Percentiles rank a stretch among this genome's conserved stretches.
Conservation (phyloP, 176 grass and related monocot species). For the Aegilops longissima region DNA sequence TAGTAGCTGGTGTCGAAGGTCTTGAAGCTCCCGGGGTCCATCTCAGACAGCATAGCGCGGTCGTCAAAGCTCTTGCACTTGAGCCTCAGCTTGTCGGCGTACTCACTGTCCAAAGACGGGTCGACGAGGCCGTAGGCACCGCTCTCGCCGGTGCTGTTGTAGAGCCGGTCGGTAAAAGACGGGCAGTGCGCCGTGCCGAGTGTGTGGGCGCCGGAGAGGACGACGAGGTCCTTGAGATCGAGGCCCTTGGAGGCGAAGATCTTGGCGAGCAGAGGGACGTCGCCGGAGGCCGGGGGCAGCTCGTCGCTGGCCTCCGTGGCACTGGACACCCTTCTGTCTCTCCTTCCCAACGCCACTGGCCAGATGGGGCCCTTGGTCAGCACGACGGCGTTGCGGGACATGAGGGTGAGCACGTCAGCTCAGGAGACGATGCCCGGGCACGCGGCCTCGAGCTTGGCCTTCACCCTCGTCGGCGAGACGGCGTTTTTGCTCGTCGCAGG, state of each 20-base stretch:
- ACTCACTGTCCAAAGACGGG: neutral
- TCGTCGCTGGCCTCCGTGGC: no score
- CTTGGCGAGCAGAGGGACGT: neutral
- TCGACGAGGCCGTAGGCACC: neutral
- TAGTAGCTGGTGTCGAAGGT: no score
- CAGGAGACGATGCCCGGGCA: no score
- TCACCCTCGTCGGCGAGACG: constrained; percentile 51
- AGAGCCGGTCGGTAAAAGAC: neutral
- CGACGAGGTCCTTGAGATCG: neutral
- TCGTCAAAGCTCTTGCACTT: neutral
- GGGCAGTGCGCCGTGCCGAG: neutral
- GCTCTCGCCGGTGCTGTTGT: neutral
- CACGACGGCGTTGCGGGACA: no score
- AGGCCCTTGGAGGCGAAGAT: neutral
- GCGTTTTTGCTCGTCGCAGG: neutral
- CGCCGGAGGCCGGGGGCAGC: neutral
- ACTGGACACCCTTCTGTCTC: no score
- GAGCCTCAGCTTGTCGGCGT: neutral
- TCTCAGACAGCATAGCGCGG: no score
- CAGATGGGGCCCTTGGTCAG: no score
- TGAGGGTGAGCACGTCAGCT: no score
- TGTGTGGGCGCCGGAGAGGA: neutral
- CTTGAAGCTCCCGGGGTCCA: no score
- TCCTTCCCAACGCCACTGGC: no score
- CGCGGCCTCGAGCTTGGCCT: constrained; percentile 52